Evolutionary conservation across 345 rosid species (phyloP).

Genomic region (Euphorbia peplus): DNA sequence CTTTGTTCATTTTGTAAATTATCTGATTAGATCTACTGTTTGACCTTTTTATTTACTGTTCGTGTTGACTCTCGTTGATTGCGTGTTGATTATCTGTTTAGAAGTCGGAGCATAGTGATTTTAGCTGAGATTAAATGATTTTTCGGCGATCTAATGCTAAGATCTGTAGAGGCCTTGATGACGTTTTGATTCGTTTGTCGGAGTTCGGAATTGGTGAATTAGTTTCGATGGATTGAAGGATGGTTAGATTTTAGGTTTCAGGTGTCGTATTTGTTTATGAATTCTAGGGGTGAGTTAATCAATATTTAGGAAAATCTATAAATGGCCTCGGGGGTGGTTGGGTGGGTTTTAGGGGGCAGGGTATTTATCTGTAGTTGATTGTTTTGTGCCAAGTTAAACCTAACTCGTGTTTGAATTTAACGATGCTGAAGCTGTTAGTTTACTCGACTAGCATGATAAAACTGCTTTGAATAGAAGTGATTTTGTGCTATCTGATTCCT

Average conservation of each 20-base stretch:
- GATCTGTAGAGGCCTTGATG: neutral
- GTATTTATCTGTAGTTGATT: neutral
- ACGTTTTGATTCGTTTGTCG: neutral
- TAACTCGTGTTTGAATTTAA: neutral
- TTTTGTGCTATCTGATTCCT: neutral
- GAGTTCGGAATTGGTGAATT: neutral
- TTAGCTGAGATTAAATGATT: neutral
- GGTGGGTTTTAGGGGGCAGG: neutral
- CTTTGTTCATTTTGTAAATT: neutral
- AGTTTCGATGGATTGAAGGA: neutral
- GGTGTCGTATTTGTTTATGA: neutral
- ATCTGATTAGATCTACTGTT: slow-evolving; percentile 7
- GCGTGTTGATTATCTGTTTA: neutral
- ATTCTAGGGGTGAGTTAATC: neutral
- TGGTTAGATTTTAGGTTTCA: neutral
- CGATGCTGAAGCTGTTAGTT: neutral
- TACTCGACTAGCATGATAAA: neutral
- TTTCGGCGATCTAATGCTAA: neutral
- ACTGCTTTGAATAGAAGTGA: neutral
- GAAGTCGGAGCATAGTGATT: neutral
- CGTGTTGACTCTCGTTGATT: neutral
- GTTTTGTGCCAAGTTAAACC: neutral
- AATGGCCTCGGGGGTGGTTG: too few relatives aligned
- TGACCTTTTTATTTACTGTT: neutral
- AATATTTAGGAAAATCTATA: too few relatives aligned